Evolutionary conservation across 768 basidiomycete species (phyloP), one percentile per base, ranked within the genome.

Genomic region (Boletus reticulatus): DNA sequence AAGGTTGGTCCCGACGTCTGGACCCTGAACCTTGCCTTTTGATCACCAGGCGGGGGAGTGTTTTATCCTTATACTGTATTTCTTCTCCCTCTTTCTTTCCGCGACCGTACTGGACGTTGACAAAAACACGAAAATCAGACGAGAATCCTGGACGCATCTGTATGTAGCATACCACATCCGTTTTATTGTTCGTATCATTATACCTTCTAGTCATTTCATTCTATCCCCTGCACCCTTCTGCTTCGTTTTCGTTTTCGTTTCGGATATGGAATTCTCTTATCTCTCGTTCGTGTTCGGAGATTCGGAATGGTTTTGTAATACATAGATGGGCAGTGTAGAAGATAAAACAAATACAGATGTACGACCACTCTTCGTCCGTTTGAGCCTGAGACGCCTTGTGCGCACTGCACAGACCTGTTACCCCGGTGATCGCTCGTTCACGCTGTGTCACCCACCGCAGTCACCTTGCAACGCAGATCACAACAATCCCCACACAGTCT

Each of bases 1-100:
- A 65, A 65, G 46, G 60, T 69, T 0, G 69, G 69, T 4, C 71
- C 73, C 7, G 75, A 79, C 34, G 71, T 71, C 2, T 73, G 80
- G 72, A 13, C 44, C 34, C 29, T 72, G 10, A 72, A 72, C 60
- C 62, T 71, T 6, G 53, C 58, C 44, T 36, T 36, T 14, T 72
- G 61, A 71, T 14, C 24, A 6, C n/a, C 8, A 29, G 27, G 38
- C 5, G 13, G 27, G 19, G 50, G n/a, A 32, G 43, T 1, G 55
- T 27, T 39, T 34, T 67, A 68, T 60, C 43, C 54, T 70, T 72
- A 72, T 70, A 43, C 43, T 52, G 27, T 70, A 64, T 53, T 68
- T 59, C 37, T 7, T 39, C 38, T 9, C 16, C n/a, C 38, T 19
- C 2, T 19, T 6, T 22, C 9, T 38, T 13, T 36, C 12, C 17